A percentile compares a stretch with the other conserved stretches of the same genome.
These are phyloP conservation scores for Bipolaris sorokiniana DNA, from an alignment of 2,329 filamentous ascomycete genomes.

Conservation along the genomic window DNA sequence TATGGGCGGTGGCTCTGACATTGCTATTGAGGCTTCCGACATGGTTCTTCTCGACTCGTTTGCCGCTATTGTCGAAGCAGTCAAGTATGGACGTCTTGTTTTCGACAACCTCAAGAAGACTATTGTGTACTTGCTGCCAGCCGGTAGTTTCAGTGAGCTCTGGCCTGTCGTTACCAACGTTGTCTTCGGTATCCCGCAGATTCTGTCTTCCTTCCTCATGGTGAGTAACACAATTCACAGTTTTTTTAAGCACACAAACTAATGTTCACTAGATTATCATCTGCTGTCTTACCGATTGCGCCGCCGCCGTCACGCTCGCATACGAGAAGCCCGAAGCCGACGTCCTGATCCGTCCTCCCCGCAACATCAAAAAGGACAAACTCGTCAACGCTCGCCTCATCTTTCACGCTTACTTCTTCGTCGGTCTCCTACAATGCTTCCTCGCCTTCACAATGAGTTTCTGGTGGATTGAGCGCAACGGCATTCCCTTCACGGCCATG, in stretches of 20 bases:
- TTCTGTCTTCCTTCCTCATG: conserved; percentile 76
- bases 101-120: conserved; percentile 82
- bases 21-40: conserved; percentile 67
- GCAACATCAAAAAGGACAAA: conserved; percentile 71
- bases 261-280: conserved; percentile 43
- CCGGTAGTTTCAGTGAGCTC: conserved; percentile 76
- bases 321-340: conserved; percentile 81
- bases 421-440: conserved; percentile 62
- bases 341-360: conserved; percentile 71
- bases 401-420: conserved; percentile 72
- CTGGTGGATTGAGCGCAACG: conserved; percentile 49
- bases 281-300: conserved; percentile 76
- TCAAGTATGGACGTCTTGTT: conserved; percentile 75
- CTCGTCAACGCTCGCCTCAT: conserved; percentile 77
- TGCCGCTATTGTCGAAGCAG: conserved; percentile 72
- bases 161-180: conserved; percentile 76
- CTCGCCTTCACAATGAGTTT: conserved; percentile 55
- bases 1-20: conserved; percentile 64
- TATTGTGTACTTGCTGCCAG: conserved; percentile 74
- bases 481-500: conserved; percentile 68
- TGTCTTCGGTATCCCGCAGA: conserved; percentile 73
- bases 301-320: conserved; percentile 67
- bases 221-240: conserved; percentile 4
- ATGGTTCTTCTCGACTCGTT: conserved; percentile 73
- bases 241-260: neutral